These are phyloP conservation scores for Pseudozyma sp. DNA, from an alignment of 1,284 basidiomycete genomes.

Conservation along the genomic window DNA sequence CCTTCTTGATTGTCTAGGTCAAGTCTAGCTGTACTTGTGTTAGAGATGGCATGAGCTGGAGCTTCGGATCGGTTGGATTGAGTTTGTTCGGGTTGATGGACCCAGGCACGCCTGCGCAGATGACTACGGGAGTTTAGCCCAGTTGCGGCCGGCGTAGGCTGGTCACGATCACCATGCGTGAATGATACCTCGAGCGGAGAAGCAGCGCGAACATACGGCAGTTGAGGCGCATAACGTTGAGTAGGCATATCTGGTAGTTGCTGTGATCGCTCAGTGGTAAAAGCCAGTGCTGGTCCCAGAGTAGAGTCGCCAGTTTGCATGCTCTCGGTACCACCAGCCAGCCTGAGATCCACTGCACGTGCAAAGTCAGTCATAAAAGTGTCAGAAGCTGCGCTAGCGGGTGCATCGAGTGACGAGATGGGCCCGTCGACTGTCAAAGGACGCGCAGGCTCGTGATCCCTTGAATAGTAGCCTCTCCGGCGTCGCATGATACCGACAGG, in stretches of 20 bases:
- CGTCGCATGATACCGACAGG: conserved; percentile 17
- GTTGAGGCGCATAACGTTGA: conserved; percentile 22
- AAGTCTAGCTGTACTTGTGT: too few relatives aligned
- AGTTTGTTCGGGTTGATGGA: not conserved
- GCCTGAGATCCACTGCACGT: conserved; percentile 31
- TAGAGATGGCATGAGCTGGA: too few relatives aligned
- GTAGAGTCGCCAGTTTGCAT: not conserved
- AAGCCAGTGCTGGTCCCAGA: not conserved
- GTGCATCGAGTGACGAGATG: not conserved
- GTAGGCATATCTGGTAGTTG: not conserved
- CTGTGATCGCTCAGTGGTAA: not conserved
- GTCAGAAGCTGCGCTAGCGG: conserved; percentile 17
- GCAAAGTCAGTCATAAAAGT: conserved; percentile 32
- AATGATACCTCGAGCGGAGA: conserved; percentile 35
- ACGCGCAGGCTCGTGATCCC: conserved; percentile 17
- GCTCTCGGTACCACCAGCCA: conserved; percentile 11
- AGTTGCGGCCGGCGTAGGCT: not conserved
- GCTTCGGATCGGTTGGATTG: too few relatives aligned
- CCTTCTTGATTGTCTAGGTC: too few relatives aligned
- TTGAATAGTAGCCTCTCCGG: conserved; percentile 29
- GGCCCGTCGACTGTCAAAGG: conserved; percentile 1
- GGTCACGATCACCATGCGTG: conserved; percentile 7
- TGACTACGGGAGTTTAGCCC: not conserved
- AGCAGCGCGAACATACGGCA: conserved; percentile 34
- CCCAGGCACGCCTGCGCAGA: conserved; percentile 6